phyloP scores from a whole-genome alignment of 345 rosid genomes.

The Aquilaria malaccensis region DNA sequence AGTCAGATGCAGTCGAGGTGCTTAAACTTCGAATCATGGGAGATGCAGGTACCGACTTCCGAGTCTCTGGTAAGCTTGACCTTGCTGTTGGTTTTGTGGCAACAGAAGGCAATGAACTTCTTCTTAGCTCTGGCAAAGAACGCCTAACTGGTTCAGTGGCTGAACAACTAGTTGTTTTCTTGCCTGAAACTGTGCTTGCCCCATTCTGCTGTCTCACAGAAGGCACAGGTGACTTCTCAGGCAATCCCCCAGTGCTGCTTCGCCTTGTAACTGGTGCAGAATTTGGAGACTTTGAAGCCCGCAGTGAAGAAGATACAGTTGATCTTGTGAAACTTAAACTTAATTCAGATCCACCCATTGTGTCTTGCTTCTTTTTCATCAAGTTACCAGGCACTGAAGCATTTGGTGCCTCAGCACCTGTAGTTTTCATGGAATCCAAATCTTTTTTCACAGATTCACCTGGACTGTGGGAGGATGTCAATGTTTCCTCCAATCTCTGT shows the following conservation, averaged over 20 bases:
- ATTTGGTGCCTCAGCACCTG: slow-evolving; percentile 28
- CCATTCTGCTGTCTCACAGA: slow-evolving; percentile 18
- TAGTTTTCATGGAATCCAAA: slow-evolving; percentile 25
- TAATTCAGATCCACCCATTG: slow-evolving; percentile 22
- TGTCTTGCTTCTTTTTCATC: slow-evolving; percentile 47
- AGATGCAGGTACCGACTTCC: slow-evolving; percentile 42
- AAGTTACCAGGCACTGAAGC: slow-evolving; percentile 40
- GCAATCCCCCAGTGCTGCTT: slow-evolving; percentile 83
- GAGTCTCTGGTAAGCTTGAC: slow-evolving; percentile 40
- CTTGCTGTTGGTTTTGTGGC: slow-evolving; percentile 38
- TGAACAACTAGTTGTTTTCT: slow-evolving; percentile 30
- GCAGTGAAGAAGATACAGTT: slow-evolving; percentile 32
- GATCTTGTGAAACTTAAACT: slow-evolving; percentile 40
- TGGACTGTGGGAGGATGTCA: slow-evolving; percentile 22
- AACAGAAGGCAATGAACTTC: slow-evolving; percentile 67
- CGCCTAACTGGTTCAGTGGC: slow-evolving; percentile 48
- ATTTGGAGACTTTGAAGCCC: slow-evolving; percentile 29
- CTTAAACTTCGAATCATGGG: slow-evolving; percentile 42
- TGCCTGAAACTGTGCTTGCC: slow-evolving; percentile 29
- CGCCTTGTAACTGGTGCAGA: slow-evolving; percentile 55
- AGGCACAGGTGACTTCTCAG: slow-evolving; percentile 41
- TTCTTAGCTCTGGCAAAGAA: slow-evolving; percentile 80
- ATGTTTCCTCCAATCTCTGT: slow-evolving; percentile 25
- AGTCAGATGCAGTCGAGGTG: slow-evolving; percentile 41
- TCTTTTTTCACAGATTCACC: slow-evolving; percentile 32